These are phyloP conservation scores for Leccinum obscurum DNA, from an alignment of 768 basidiomycete species.

Conservation along the genomic window DNA sequence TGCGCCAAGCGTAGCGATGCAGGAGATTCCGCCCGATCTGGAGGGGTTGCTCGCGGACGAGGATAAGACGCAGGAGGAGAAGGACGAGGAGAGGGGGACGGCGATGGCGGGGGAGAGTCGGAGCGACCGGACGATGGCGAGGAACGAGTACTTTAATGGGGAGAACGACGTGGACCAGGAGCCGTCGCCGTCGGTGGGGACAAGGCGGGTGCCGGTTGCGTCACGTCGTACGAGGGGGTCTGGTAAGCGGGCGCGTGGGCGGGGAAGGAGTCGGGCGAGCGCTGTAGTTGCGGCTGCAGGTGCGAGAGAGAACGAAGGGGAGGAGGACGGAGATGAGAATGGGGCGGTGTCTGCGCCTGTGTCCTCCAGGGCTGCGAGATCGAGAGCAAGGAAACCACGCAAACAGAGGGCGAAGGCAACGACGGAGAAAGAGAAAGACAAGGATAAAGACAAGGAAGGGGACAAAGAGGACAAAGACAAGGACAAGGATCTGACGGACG, in stretches of 20 bases:
- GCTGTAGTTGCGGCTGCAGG: slow-evolving; percentile 10
- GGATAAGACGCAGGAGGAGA: slow-evolving; percentile 64
- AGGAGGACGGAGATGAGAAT: slow-evolving; percentile 40
- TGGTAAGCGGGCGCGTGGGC: slow-evolving; percentile 32
- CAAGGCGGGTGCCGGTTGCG: slow-evolving; percentile 14
- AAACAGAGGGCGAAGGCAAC: slow-evolving; percentile 23
- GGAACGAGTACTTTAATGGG: slow-evolving; percentile 75
- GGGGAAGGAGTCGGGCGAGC: slow-evolving; percentile 36
- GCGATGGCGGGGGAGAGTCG: slow-evolving; percentile 54
- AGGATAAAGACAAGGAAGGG: slow-evolving; percentile 14
- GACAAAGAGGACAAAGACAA: slow-evolving; percentile 17
- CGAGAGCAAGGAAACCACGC: slow-evolving; percentile 32
- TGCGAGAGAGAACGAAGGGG: slow-evolving; percentile 34
- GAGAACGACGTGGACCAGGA: slow-evolving; percentile 66
- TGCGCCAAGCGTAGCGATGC: slow-evolving; percentile 95
- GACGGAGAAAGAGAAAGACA: slow-evolving; percentile 30
- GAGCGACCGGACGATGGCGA: slow-evolving; percentile 49
- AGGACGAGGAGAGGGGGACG: slow-evolving; percentile 64
- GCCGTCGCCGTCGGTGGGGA: slow-evolving; percentile 32
- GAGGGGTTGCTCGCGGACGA: slow-evolving; percentile 76
- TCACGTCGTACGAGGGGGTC: slow-evolving; percentile 24
- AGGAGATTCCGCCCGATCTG: slow-evolving; percentile 93
- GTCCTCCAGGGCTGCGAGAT: slow-evolving; percentile 31
- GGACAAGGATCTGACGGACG: slow-evolving; percentile 30
- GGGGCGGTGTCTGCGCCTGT: slow-evolving; percentile 11